Base-by-base conservation (phyloP, 1,284 basidiomycete genomes). In the Somion occarium region DNA sequence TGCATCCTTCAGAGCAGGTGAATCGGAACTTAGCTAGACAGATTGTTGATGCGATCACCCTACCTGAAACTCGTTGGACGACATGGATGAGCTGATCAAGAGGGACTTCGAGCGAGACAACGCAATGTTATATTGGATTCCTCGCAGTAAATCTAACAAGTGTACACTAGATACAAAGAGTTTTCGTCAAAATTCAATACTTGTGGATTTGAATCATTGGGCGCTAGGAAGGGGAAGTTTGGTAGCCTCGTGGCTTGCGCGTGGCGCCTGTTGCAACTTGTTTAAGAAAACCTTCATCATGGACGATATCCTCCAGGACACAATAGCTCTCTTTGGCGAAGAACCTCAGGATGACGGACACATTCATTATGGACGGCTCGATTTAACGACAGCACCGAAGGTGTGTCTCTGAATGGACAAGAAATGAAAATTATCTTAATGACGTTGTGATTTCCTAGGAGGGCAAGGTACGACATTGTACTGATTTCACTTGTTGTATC, bases 1-100 rank as follows among this genome's bases (percentile, higher is more conserved):
- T 81, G 13, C 79, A 81, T 59, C 77, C 77, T 7, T 77, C 75
- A 26, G 76, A 80, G 52, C 78, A 81, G 56, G 70, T 73, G 2
- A 71, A 78, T 53, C 64, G 78, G 30, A 68, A 79, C 39, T 72
- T 81, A 1, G 78, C 78, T 0, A 48, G 51, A 20, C 52, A 54
- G 44, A 48, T 56, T 12, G 38, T 52, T 19, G 46, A 51, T 1
- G 57, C 53, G 4, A 53, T 56, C 19, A 38, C 34, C 2, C 22
- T 49, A 19, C 46, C 47, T 18, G 44, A 42, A 1, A 38, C 26
- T 27, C 20, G 49, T 18, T 59, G 54, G 54, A 55, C 53, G 15
- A 52, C 49, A 9, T 56, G 57, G 56, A 44, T 58, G 25, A 54
- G 41, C 46, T 57, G 51, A 57, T n/a, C n/a, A n/a, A n/a, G n/a